phyloP scores from a whole-genome alignment of 805 yeast genomes.

The Starmerella roubikii region DNA sequence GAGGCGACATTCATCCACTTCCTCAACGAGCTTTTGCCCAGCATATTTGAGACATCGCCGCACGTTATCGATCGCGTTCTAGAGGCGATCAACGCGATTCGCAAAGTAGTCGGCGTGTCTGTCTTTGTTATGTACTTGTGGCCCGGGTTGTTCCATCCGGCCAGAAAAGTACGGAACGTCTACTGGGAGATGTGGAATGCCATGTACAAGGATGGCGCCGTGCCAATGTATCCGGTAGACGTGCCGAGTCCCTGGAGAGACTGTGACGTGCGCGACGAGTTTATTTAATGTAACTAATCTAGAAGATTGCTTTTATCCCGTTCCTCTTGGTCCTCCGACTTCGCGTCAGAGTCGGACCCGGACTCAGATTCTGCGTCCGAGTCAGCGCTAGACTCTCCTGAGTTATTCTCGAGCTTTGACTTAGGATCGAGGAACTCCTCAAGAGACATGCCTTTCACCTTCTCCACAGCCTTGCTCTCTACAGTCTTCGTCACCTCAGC shows the following conservation, averaged over 20 bases:
- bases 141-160: slow-evolving; percentile 90
- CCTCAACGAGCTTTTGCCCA: slow-evolving; percentile 72
- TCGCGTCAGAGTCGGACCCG: slow-evolving; percentile 24
- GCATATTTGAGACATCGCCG: slow-evolving; percentile 86
- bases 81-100: slow-evolving; percentile 64
- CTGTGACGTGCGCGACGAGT: slow-evolving; percentile 31
- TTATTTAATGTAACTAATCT: slow-evolving; percentile 20
- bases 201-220: slow-evolving; percentile 58
- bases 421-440: slow-evolving; percentile 87
- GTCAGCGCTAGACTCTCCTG: background rate
- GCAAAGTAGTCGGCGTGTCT: slow-evolving; percentile 66
- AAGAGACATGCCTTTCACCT: slow-evolving; percentile 41
- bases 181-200: slow-evolving; percentile 77
- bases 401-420: too few species aligned
- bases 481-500: too few species aligned
- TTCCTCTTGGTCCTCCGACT: slow-evolving; percentile 4
- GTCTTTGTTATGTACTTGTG: slow-evolving; percentile 59
- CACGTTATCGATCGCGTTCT: slow-evolving; percentile 76
- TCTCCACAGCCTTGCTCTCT: background rate
- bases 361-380: slow-evolving; percentile 16
- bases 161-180: slow-evolving; percentile 66
- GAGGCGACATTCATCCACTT: slow-evolving; percentile 78
- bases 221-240: slow-evolving; percentile 63
- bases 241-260: slow-evolving; percentile 25
- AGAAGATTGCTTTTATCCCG: background rate